Evolutionary conservation across 805 yeast species (phyloP), one percentile per base, ranked within the genome.

Genomic region (Kodamaea lidongshanica): DNA sequence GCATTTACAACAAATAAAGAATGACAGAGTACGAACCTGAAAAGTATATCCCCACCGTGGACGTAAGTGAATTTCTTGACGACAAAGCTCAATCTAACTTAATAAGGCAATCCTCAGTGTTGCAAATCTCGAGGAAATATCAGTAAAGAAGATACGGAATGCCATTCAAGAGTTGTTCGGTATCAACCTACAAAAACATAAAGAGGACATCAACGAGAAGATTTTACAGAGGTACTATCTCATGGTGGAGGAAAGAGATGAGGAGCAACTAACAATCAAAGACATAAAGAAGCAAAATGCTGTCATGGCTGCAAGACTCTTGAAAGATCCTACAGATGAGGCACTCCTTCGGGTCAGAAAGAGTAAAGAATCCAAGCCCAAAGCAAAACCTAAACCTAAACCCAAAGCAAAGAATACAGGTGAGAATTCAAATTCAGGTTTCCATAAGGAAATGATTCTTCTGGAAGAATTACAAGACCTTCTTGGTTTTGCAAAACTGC

Each of bases 81-180:
- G 11, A 11, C 11, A 22, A 13, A 11, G 25, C 25, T 7, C 8
- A 22, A 13, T 11, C 16, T 17, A 52, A 52, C 54, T 52, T 56
- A 32, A 7, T 2, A 34, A 75, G 82, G 86, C 94, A 2, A 81
- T 84, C 7, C 55, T 84, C 20, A 61, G 77, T 28, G 87, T 74
- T 5, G 74, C 88, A 1, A 80, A 83, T 44, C 63, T 81, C 18
- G 79, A 78, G 37, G 65, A 71, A 37, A 74, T 83, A 10, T 74
- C 88, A 0, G 86, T 81, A 5, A 80, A 79, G 51, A 70, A 72
- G 48, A 73, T 84, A 14, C 61, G 94, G 38, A 66, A 68, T 36
- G 89, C 88, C 0, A 46, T 84, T n/a, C 85, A 78, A 48, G 82
- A 73, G 38, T 59, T 84, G 18, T 81, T 77, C 44, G 72, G 68